These are phyloP conservation scores for Aegilops sharonensis DNA, from an alignment of 176 grass and related monocot species.

Conservation along the genomic window DNA sequence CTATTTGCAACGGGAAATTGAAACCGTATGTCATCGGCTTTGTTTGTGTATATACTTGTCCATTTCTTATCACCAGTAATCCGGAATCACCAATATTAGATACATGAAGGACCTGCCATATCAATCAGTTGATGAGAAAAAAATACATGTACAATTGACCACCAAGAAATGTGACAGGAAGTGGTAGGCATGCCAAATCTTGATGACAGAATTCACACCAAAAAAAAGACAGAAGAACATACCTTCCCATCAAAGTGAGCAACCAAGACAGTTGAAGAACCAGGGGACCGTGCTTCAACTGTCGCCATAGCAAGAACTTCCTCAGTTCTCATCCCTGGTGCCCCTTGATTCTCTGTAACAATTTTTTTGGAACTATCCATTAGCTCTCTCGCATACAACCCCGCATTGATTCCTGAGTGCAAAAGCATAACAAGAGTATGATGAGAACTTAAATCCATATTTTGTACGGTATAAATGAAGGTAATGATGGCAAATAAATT, in stretches of 20 bases:
- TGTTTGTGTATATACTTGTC: slow-evolving; percentile 63
- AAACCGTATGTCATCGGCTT: slow-evolving; percentile 95
- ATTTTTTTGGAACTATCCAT: slow-evolving; percentile 77
- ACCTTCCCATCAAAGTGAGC: slow-evolving; percentile 89
- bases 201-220: not conserved
- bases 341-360: slow-evolving; percentile 49
- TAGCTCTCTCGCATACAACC: slow-evolving; percentile 80
- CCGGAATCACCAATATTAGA: slow-evolving; percentile 96
- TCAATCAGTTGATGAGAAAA: not conserved
- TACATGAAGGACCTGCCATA: slow-evolving; percentile 63
- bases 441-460: not conserved
- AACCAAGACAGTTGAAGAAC: slow-evolving; percentile 95
- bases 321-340: slow-evolving; percentile 44
- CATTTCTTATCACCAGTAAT: slow-evolving; percentile 88
- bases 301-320: slow-evolving; percentile 70
- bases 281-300: slow-evolving; percentile 66
- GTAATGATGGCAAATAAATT: slow-evolving; percentile 1
- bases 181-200: not conserved
- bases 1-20: slow-evolving; percentile 97
- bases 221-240: not conserved
- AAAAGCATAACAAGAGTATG: not conserved
- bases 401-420: slow-evolving; percentile 82
- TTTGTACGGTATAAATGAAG: not conserved
- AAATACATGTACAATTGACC: not conserved
- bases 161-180: not conserved